These are phyloP conservation scores for Triticum turgidum DNA, from an alignment of 176 grass and related monocot species.

Conservation along the genomic window DNA sequence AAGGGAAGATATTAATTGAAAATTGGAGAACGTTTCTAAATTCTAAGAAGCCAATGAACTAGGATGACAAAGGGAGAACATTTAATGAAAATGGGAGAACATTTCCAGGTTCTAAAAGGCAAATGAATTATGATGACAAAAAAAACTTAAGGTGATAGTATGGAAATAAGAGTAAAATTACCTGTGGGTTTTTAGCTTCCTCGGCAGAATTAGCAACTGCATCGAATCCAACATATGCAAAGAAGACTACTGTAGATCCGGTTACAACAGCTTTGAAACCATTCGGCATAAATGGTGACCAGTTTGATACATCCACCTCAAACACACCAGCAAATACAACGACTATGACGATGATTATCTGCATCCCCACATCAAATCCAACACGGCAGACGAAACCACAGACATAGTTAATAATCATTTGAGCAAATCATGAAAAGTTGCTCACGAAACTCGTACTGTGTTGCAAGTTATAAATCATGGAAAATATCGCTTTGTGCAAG, in stretches of 20 bases:
- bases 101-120: not conserved
- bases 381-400: not conserved
- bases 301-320: constrained; percentile 96
- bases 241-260: constrained; percentile 96
- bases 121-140: constrained; percentile 9
- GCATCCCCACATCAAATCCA: constrained; percentile 27
- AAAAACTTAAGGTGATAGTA: not conserved
- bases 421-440: not conserved
- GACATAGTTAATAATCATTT: not conserved
- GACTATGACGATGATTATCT: constrained; percentile 86
- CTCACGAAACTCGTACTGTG: not conserved
- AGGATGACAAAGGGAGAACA: not conserved
- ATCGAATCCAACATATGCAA: constrained; percentile 98
- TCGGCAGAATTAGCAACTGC: constrained; percentile 98
- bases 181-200: constrained; percentile 91
- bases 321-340: constrained; percentile 80
- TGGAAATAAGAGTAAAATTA: constrained; percentile 29
- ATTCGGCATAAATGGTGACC: constrained; percentile 95
- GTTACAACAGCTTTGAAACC: constrained; percentile 90
- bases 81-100: not conserved
- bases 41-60: not conserved
- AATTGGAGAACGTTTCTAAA: not conserved
- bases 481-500: not conserved
- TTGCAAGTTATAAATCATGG: not conserved
- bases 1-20: not conserved